phyloP scores from a whole-genome alignment of 495 filamentous ascomycete genomes.

The Penicillium cataractarum region DNA sequence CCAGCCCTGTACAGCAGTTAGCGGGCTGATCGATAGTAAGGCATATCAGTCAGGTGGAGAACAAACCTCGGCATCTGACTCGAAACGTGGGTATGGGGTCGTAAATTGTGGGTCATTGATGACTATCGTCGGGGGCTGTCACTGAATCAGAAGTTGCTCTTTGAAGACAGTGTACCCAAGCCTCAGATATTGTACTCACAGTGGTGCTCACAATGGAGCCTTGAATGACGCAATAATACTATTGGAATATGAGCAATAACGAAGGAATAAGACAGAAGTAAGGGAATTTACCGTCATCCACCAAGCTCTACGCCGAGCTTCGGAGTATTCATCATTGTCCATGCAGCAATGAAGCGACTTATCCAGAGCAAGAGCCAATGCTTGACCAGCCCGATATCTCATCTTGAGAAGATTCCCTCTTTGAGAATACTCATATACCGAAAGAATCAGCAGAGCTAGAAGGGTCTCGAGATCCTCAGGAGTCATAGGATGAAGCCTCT shows the following conservation, averaged over 20 bases:
- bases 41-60: background rate
- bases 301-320: slow-evolving; percentile 61
- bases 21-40: background rate
- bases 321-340: slow-evolving; percentile 52
- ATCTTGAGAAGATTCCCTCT: slow-evolving; percentile 65
- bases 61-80: slow-evolving; percentile 57
- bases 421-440: slow-evolving; percentile 63
- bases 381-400: slow-evolving; percentile 60
- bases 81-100: slow-evolving; percentile 56
- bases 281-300: slow-evolving; percentile 59
- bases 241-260: slow-evolving; percentile 18
- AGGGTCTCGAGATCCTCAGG: slow-evolving; percentile 59
- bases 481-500: slow-evolving; percentile 53
- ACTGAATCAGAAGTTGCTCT: background rate
- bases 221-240: slow-evolving; percentile 64
- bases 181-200: slow-evolving; percentile 36
- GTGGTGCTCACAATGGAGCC: slow-evolving; percentile 63
- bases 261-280: background rate
- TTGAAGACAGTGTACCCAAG: background rate
- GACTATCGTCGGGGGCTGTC: slow-evolving; percentile 54
- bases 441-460: slow-evolving; percentile 58
- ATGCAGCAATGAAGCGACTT: slow-evolving; percentile 53
- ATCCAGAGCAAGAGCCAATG: slow-evolving; percentile 56
- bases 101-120: slow-evolving; percentile 61
- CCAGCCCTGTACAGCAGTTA: slow-evolving; percentile 49